Percentiles rank a stretch among this genome's conserved stretches.
Evolutionary conservation across 139 green algal genomes (phyloP).

Genomic region (Chara braunii): DNA sequence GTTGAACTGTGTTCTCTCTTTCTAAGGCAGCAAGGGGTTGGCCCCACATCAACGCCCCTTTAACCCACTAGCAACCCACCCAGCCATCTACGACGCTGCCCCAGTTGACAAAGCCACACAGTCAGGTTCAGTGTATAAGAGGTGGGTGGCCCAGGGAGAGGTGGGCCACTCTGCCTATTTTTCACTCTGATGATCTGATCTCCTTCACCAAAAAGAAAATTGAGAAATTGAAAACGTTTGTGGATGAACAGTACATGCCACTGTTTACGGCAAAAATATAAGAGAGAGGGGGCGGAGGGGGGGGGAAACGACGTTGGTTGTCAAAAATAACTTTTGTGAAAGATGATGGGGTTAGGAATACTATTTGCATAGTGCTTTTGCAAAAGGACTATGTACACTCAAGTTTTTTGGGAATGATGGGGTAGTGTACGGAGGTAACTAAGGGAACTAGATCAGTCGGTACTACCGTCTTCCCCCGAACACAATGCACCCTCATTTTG

Average conservation of each 20-base stretch:
- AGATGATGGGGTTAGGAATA: neutral
- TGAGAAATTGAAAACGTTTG: too few relatives aligned
- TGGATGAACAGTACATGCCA: neutral
- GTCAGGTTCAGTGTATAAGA: neutral
- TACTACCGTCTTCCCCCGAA: too few relatives aligned
- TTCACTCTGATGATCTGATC: neutral
- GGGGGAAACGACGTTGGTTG: neutral
- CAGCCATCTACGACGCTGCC: neutral
- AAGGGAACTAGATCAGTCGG: too few relatives aligned
- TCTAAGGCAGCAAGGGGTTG: neutral
- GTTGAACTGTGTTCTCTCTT: constrained; percentile 9
- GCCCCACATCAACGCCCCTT: neutral
- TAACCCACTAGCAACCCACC: neutral
- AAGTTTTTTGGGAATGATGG: too few relatives aligned
- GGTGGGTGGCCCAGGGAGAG: neutral
- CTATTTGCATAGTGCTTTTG: neutral
- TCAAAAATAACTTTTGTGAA: neutral
- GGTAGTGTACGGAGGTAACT: too few relatives aligned
- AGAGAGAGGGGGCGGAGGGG: neutral
- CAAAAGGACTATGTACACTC: neutral
- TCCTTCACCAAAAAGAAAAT: too few relatives aligned
- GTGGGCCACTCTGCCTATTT: neutral
- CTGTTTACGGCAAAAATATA: neutral
- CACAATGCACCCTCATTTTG: too few relatives aligned
- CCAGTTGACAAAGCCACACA: too few relatives aligned